A percentile compares a stretch with the other conserved stretches of the same genome.
Evolutionary conservation across 2,329 filamentous ascomycete species (phyloP).

Genomic region (Calonectria montana): DNA sequence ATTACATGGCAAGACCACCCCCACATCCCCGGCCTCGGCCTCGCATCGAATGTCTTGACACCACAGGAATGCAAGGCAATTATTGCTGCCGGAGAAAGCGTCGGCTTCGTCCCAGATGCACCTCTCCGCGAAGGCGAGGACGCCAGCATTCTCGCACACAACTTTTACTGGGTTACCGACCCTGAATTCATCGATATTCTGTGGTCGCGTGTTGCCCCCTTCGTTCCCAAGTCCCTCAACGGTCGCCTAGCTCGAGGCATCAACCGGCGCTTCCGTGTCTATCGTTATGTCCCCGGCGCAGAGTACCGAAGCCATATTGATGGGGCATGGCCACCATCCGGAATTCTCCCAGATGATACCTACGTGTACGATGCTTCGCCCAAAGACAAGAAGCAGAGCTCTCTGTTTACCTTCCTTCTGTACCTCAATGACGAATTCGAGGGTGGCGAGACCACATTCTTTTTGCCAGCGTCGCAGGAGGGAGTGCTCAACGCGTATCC

Average conservation of each 20-base stretch:
- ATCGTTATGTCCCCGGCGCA: constrained; percentile 78
- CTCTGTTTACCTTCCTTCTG: constrained; percentile 75
- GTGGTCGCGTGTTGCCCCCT: constrained; percentile 70
- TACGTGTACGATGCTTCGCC: constrained; percentile 78
- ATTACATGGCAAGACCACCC: constrained; percentile 71
- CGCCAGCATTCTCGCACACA: constrained; percentile 74
- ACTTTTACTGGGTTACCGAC: constrained; percentile 80
- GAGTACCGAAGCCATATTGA: constrained; percentile 79
- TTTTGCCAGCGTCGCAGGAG: constrained; percentile 72
- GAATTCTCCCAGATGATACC: constrained; percentile 65
- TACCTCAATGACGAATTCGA: constrained; percentile 80
- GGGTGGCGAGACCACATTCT: constrained; percentile 78
- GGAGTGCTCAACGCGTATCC: constrained; percentile 77
- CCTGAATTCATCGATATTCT: constrained; percentile 70
- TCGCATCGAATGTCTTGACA: constrained; percentile 71
- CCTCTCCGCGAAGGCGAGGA: constrained; percentile 75
- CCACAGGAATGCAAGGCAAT: constrained; percentile 73
- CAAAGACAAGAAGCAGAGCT: constrained; percentile 68
- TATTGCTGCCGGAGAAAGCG: constrained; percentile 72
- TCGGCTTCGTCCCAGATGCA: constrained; percentile 75
- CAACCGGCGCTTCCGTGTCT: constrained; percentile 77
- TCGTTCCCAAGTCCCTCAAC: constrained; percentile 65
- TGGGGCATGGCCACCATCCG: constrained; percentile 79
- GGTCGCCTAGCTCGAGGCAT: constrained; percentile 71
- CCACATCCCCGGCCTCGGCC: constrained; percentile 68